A percentile compares a stretch with the other conserved stretches of the same genome.
phyloP scores from a whole-genome alignment of 176 grass and related monocot species.

The Oryza officinalis region DNA sequence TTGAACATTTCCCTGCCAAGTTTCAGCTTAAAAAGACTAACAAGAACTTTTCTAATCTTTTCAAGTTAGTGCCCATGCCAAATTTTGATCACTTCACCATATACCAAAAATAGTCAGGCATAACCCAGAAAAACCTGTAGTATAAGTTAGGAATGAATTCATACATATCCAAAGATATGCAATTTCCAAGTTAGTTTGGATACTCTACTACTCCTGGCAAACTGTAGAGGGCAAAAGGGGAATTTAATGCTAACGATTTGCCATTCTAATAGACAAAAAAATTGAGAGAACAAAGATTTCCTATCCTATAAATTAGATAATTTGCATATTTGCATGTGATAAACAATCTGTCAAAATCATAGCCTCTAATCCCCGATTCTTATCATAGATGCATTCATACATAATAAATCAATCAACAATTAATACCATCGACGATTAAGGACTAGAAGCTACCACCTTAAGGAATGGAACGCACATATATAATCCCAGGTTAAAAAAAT shows the following conservation, averaged over 20 bases:
- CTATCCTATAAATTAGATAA: not conserved
- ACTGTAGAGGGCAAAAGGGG: not conserved
- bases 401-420: not conserved
- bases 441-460: not conserved
- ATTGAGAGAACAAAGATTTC: not conserved
- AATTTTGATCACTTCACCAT: not conserved
- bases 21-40: not conserved
- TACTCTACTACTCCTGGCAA: conserved; percentile 1
- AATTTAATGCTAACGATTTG: not conserved
- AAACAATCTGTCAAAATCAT: not conserved
- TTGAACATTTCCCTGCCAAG: not conserved
- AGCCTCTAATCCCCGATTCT: not conserved
- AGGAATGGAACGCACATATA: not conserved
- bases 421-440: not conserved
- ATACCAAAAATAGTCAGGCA: not conserved
- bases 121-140: too few relatives aligned
- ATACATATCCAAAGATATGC: not conserved
- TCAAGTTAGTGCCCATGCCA: not conserved
- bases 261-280: not conserved
- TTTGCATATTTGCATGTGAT: not conserved
- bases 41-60: not conserved
- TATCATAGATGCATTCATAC: not conserved
- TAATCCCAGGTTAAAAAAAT: not conserved
- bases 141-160: not conserved
- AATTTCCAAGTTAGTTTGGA: not conserved